Evolutionary conservation across 257 asterid genomes (phyloP), one percentile per base, ranked within the genome.

Genomic region (Voacanga thouarsii): DNA sequence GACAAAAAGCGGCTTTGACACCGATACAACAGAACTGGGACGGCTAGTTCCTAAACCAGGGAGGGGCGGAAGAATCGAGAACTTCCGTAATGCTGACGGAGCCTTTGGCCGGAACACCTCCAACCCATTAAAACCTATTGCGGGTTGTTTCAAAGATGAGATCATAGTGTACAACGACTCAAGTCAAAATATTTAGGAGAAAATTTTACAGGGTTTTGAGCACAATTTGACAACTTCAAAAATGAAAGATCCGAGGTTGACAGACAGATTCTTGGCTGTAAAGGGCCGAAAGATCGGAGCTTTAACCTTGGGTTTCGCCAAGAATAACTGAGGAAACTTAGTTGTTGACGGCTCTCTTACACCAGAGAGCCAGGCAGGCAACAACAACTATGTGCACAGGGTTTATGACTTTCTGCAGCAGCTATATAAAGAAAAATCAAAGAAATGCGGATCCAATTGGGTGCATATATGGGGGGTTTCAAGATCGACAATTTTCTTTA

Each of bases 61-160:
- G 6, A 84, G 82, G 2, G 87, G 72, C 24, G 89, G 92, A 45
- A 87, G 74, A 63, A 45, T 65, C 6, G 60, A 65, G 41, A 77
- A n/a, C 14, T 61, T 81, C 78, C 83, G 76, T 10, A 71, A 41
- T 65, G 59, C 86, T 50, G 64, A 41, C 65, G 50, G 82, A 24
- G 76, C 63, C 65, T 61, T 80, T 11, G 87, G 80, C 67, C 78
- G 88, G 83, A 84, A 80, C 47, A 82, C 80, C 78, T 86, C 88
- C 23, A 88, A 82, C 77, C 83, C 89, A 71, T 71, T 78, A 73
- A 85, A 43, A 5, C 87, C 45, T 2, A 81, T 24, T 60, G 78
- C 50, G 0, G 97, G 84, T 63, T 84, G 94, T 67, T 85, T 89
- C 77, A 92, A 70, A 44, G 96, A 89, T 43, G 96, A 86, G 79